Evolutionary conservation across 495 filamentous ascomycete species (phyloP).

Genomic region (Articulospora tetracladia): DNA sequence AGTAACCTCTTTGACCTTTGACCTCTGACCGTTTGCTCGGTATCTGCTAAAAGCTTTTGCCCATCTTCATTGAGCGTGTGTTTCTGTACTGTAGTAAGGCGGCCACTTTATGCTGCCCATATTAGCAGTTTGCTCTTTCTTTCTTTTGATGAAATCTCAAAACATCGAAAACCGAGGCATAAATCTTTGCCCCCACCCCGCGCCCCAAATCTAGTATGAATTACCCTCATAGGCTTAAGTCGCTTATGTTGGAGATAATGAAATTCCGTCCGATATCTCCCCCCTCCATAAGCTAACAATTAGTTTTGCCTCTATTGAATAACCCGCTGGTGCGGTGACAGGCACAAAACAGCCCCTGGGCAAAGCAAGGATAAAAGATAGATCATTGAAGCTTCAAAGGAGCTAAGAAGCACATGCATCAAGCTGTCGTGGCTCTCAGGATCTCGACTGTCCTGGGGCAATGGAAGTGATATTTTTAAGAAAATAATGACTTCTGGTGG

Average conservation of each 20-base stretch:
- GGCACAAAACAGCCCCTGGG: not conserved
- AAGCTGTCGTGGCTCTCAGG: not conserved
- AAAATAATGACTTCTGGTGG: no score
- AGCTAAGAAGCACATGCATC: not conserved
- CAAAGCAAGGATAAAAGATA: not conserved
- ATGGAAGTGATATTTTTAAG: not conserved
- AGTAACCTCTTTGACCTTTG: no score
- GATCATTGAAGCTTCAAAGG: not conserved
- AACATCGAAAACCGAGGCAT: no score
- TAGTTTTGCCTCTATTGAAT: not conserved
- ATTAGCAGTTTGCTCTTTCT: no score
- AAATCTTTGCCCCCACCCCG: no score
- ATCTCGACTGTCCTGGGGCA: not conserved
- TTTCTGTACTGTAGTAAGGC: no score
- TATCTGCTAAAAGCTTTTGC: no score
- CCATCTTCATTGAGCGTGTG: no score
- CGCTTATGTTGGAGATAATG: not conserved
- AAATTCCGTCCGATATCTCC: not conserved
- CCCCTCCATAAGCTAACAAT: not conserved
- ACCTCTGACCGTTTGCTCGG: no score
- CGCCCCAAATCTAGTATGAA: not conserved
- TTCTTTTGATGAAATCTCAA: no score
- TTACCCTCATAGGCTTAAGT: no score
- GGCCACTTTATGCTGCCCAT: no score
- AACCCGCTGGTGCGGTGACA: not conserved